Conservation (phyloP, 805 yeast species). For the Candida suzukii region DNA sequence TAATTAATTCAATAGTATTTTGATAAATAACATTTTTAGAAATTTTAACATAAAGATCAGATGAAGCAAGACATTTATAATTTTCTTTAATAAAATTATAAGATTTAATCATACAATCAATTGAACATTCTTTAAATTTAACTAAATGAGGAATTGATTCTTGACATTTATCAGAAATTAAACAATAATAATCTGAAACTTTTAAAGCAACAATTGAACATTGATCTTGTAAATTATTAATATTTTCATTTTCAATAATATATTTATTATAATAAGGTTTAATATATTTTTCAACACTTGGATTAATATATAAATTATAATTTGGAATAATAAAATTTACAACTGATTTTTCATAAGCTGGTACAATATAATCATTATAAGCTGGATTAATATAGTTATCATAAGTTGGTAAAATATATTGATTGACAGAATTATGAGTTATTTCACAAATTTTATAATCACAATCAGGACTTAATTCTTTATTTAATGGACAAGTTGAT, state of each 20-base stretch:
- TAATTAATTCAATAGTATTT: slow-evolving; percentile 4
- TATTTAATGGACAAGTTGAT: background rate
- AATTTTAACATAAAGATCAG: background rate
- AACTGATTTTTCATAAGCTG: background rate
- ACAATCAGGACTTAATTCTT: background rate
- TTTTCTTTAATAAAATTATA: background rate
- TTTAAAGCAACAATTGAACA: background rate
- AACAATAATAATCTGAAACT: background rate
- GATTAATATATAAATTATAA: slow-evolving; percentile 6
- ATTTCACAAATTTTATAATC: slow-evolving; percentile 1
- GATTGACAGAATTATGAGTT: slow-evolving; percentile 2
- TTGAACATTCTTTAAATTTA: background rate
- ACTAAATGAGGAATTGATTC: background rate
- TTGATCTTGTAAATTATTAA: background rate
- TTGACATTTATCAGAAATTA: background rate
- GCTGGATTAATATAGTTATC: slow-evolving; percentile 7
- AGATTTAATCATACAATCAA: background rate
- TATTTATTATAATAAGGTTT: slow-evolving; percentile 3
- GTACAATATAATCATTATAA: background rate
- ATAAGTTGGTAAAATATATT: slow-evolving; percentile 7
- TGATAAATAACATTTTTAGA: slow-evolving; percentile 1
- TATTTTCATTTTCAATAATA: background rate
- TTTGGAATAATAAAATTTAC: background rate
- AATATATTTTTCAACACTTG: slow-evolving; percentile 8
- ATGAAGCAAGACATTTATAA: background rate